A percentile compares a stretch with the other conserved stretches of the same genome.
Evolutionary conservation across 805 yeast genomes (phyloP).

Genomic region (Myxozyma kluyveri): DNA sequence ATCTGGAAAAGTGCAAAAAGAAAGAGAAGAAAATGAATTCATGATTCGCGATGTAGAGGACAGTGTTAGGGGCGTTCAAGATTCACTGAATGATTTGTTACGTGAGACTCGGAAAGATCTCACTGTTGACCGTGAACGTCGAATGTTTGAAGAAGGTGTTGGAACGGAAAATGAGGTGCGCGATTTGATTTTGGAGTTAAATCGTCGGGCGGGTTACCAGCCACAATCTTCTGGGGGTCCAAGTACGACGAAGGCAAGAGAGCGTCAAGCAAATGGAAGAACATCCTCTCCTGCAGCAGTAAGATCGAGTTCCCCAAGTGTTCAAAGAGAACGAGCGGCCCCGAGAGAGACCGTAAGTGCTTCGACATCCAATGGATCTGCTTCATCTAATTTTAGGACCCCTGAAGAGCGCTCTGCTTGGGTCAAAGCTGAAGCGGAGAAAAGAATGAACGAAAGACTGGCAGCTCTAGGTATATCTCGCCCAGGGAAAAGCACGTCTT

Average conservation of each 20-base stretch:
- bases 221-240: neutral
- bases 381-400: conserved; percentile 38
- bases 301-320: neutral
- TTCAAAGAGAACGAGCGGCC: neutral
- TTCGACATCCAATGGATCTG: conserved; percentile 5
- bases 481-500: conserved; percentile 7
- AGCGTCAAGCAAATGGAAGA: neutral
- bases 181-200: conserved; percentile 57
- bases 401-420: conserved; percentile 74
- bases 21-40: conserved; percentile 54
- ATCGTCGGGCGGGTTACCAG: conserved; percentile 4
- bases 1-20: conserved; percentile 50
- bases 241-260: neutral
- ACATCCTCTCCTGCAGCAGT: neutral
- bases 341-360: neutral
- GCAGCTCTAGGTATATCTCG: conserved; percentile 70
- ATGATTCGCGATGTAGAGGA: conserved; percentile 69
- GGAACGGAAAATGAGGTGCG: conserved; percentile 71
- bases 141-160: conserved; percentile 78
- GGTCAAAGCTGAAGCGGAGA: conserved; percentile 76
- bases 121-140: conserved; percentile 47
- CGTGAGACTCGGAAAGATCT: conserved; percentile 38
- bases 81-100: conserved; percentile 46
- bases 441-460: conserved; percentile 79
- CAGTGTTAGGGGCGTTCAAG: conserved; percentile 63